Base-by-base conservation (phyloP, 257 asterid genomes). In the Penstemon eatonii region DNA sequence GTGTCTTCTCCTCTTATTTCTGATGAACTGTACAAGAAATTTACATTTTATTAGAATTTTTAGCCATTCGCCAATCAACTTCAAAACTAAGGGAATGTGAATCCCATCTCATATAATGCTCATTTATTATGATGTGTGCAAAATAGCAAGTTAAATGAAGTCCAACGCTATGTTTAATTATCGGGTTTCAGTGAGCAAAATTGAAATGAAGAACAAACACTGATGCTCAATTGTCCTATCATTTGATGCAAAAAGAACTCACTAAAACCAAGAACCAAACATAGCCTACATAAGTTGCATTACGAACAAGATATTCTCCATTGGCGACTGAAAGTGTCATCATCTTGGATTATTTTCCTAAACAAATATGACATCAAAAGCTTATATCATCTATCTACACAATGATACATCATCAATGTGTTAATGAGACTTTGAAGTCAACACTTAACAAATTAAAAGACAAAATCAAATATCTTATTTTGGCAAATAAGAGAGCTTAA, bases 21-120 rank as follows among this genome's bases (percentile, higher is more conserved):
- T 0, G 86, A 87, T 50, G 86, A 50, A 69, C 96, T 89, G 65
- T 13, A 71, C 36, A 63, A 74, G 68, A 43, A 64, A 37, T 25
- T 33, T 18, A 60, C 10, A 64, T 66, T 53, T 38, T 15, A 49
- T 63, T 19, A 77, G 73, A 65, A 46, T 11, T 43, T 47, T 60
- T 54, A 70, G 62, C 58, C 47, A 15, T 44, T 56, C 25, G 62
- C 58, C 49, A 15, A 45, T 56, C 25, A 15, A 72, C 69, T 65
- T 49, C 15, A 33, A 53, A 69, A 8, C 25, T 9, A 40, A 65
- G 19, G 44, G 8, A 53, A 55, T 52, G 36, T 36, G 8, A 36
- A 55, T 52, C 41, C 42, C 11, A 36, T 12, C 7, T 18, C 69
- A 15, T 47, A 36, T 38, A 12, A 61, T 12, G 74, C 43, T 38